Evolutionary conservation across 768 basidiomycete genomes (phyloP).

Genomic region (Hemileccinum impolitum): DNA sequence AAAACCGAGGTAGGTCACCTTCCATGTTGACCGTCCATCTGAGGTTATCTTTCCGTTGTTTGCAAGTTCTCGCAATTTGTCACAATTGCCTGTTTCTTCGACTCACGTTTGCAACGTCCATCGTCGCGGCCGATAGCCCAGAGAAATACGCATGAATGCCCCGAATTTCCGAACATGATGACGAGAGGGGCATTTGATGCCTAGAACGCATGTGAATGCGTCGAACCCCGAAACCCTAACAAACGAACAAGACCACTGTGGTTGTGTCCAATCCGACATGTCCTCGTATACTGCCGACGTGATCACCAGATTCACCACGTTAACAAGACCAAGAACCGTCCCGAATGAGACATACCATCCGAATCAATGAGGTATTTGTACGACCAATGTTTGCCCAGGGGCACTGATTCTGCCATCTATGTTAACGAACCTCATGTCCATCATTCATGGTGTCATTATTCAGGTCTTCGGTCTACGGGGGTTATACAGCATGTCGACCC

Average conservation of each 20-base stretch:
- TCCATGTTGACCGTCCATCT: constrained; percentile 90
- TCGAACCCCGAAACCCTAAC: too few species aligned
- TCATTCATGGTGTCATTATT: too few species aligned
- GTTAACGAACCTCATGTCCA: too few species aligned
- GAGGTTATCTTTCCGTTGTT: constrained; percentile 85
- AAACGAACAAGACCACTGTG: constrained; percentile 49
- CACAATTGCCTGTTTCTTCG: constrained; percentile 72
- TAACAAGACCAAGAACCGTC: constrained; percentile 79
- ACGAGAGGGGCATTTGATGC: too few species aligned
- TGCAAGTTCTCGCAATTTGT: constrained; percentile 85
- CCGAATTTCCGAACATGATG: too few species aligned
- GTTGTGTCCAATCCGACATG: constrained; percentile 88
- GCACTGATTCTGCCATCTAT: too few species aligned
- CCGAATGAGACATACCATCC: constrained; percentile 95
- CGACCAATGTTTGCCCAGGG: too few species aligned
- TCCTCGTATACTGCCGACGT: constrained; percentile 92
- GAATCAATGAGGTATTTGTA: constrained; percentile 89
- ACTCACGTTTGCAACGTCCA: constrained; percentile 48
- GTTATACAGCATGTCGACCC: too few species aligned
- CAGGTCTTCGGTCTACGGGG: too few species aligned
- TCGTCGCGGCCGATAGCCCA: constrained; percentile 63
- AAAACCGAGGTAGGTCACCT: constrained; percentile 47
- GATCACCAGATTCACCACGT: constrained; percentile 81
- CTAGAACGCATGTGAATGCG: too few species aligned
- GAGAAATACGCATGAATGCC: constrained; percentile 94